Evolutionary conservation across 2,329 filamentous ascomycete genomes (phyloP).

Genomic region (Arthrobotrys entomopaga): DNA sequence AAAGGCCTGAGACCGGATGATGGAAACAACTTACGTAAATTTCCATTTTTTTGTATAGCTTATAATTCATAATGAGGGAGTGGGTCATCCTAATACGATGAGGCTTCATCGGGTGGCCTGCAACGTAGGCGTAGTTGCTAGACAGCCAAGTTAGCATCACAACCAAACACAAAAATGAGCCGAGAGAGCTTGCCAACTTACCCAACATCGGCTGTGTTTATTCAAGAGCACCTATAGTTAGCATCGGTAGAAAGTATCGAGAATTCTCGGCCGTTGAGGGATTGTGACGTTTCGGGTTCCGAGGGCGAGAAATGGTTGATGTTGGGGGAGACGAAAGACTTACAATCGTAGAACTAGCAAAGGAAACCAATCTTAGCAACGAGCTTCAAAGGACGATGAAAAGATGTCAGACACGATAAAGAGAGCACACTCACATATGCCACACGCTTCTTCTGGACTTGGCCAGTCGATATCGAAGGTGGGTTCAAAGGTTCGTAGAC

Average conservation of each 20-base stretch:
- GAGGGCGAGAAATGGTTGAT: slow-evolving; percentile 19
- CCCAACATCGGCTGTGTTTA: slow-evolving; percentile 58
- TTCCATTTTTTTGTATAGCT: slow-evolving; percentile 78
- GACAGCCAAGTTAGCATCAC: slow-evolving; percentile 59
- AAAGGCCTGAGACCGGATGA: not conserved
- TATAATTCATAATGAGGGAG: slow-evolving; percentile 76
- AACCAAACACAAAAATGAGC: slow-evolving; percentile 3
- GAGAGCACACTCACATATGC: slow-evolving; percentile 58
- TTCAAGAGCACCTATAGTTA: slow-evolving; percentile 34
- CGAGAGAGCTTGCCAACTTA: slow-evolving; percentile 48
- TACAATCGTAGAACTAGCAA: slow-evolving; percentile 59
- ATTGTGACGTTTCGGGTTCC: slow-evolving; percentile 8
- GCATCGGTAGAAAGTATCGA: slow-evolving; percentile 20
- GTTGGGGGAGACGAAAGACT: slow-evolving; percentile 46
- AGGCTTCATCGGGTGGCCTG: slow-evolving; percentile 71
- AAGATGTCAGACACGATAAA: slow-evolving; percentile 11
- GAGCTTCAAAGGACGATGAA: slow-evolving; percentile 16
- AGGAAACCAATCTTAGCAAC: slow-evolving; percentile 8
- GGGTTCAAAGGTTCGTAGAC: slow-evolving; percentile 37
- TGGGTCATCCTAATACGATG: slow-evolving; percentile 74
- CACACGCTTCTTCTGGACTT: slow-evolving; percentile 57
- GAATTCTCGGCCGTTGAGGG: slow-evolving; percentile 1
- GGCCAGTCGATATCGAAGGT: slow-evolving; percentile 57
- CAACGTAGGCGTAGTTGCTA: slow-evolving; percentile 69
- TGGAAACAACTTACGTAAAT: slow-evolving; percentile 69